Percentiles rank a stretch among this genome's conserved stretches.
Evolutionary conservation across 345 rosid genomes (phyloP).

Genomic region (Boechera retrofracta): DNA sequence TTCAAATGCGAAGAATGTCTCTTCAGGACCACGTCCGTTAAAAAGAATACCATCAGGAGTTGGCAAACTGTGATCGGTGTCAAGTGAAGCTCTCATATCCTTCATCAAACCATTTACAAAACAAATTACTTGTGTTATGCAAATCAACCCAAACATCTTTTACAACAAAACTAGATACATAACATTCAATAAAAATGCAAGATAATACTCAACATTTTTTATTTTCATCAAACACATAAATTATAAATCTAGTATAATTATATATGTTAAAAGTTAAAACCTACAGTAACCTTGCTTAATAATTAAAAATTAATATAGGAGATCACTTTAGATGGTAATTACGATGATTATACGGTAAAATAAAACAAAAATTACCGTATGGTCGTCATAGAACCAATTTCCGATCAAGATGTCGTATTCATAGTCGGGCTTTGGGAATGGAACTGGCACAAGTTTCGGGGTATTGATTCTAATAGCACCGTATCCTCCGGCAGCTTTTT

Average conservation of each 20-base stretch:
- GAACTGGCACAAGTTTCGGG: slow-evolving; percentile 55
- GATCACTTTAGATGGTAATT: neutral
- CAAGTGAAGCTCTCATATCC: slow-evolving; percentile 48
- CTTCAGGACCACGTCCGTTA: slow-evolving; percentile 45
- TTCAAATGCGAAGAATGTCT: slow-evolving; percentile 37
- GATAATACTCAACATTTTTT: neutral
- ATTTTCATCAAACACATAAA: too few species aligned
- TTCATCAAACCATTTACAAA: slow-evolving; percentile 22
- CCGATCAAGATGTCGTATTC: slow-evolving; percentile 80
- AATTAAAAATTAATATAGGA: neutral
- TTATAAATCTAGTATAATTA: too few species aligned
- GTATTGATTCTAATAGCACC: slow-evolving; percentile 65
- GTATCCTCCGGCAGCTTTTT: slow-evolving; percentile 78
- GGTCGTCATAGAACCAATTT: slow-evolving; percentile 64
- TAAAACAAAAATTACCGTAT: slow-evolving; percentile 44
- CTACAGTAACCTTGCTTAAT: too few species aligned
- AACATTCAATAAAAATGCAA: neutral
- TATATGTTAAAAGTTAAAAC: too few species aligned
- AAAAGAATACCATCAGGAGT: slow-evolving; percentile 42
- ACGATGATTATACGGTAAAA: neutral
- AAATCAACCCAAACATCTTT: neutral
- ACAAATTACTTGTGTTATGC: neutral
- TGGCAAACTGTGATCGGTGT: slow-evolving; percentile 37
- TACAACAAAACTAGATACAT: neutral
- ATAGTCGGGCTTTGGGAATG: slow-evolving; percentile 61